These are phyloP conservation scores for Colletotrichum karsti DNA, from an alignment of 2,329 filamentous ascomycete species.

Conservation along the genomic window DNA sequence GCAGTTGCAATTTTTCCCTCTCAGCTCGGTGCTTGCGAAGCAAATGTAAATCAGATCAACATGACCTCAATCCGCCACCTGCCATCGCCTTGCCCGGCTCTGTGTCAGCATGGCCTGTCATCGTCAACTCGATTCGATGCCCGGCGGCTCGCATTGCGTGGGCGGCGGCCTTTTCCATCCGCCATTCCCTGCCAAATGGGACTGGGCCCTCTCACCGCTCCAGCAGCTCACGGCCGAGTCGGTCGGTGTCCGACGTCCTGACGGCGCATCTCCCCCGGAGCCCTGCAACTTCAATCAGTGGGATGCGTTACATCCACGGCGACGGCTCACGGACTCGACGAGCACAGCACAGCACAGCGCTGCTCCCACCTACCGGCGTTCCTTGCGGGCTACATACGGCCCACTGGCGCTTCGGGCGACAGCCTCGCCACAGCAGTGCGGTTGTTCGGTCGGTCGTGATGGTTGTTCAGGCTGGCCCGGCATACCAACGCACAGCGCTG, in stretches of 20 bases:
- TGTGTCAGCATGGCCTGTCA: neutral
- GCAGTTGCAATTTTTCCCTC: neutral
- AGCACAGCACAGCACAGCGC: neutral
- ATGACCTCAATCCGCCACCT: slow-evolving; percentile 7
- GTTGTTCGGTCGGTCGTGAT: neutral
- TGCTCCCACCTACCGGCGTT: neutral
- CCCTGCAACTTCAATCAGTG: slow-evolving; percentile 8
- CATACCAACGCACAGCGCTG: neutral
- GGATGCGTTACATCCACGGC: neutral
- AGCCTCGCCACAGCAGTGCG: slow-evolving; percentile 5
- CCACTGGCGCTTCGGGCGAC: too few species aligned
- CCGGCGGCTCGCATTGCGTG: neutral
- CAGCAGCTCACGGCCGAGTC: slow-evolving; percentile 13
- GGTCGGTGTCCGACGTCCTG: slow-evolving; percentile 12
- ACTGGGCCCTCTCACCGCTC: slow-evolving; percentile 9
- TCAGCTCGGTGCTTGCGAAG: neutral
- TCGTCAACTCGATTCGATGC: neutral
- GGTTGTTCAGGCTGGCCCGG: neutral
- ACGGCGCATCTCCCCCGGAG: neutral
- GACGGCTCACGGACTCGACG: neutral
- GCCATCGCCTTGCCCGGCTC: neutral
- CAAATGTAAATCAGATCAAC: neutral
- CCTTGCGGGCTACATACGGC: neutral
- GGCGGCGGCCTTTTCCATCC: neutral
- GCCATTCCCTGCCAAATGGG: neutral